Base-by-base conservation (phyloP, 495 filamentous ascomycete species). In the Daldinia childiae region DNA sequence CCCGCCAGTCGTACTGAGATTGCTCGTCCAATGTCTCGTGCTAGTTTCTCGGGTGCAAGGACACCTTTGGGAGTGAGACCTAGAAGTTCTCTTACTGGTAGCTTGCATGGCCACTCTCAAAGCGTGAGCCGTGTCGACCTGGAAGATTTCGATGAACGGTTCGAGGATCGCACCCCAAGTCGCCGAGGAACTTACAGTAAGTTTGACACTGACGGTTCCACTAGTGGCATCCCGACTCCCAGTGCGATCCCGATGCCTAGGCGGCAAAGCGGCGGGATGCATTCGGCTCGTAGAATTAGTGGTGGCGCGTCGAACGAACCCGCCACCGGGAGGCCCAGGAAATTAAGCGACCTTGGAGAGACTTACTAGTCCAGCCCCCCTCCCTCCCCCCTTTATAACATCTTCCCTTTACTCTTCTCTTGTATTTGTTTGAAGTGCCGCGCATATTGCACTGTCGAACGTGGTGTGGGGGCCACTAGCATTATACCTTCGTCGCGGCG, bases 21-120 rank as follows among this genome's bases (percentile, higher is more conserved):
- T n/a, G 77, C 78, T 21, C 92, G 92, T 65, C 88, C 92, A 52
- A 86, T 88, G 74, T 93, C 90, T 74, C 86, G 83, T 9, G 72
- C 82, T 4, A 83, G 82, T 52, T 58, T 90, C 32, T 82, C 82
- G 6, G 86, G 90, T 3, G 79, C 89, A 14, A 87, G 91, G 36
- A 93, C 92, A 3, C 89, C 91, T 8, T 73, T 90, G 24, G 84
- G 84, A 41, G 5, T 76, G 32, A 81, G 89, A 27, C 88, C 90
- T 9, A 80, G 87, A 55, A 88, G 86, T 48, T 87, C 85, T 45
- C 75, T 89, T 57, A 83, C 86, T 54, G 87, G 86, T 17, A 88
- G 85, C 70, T 77, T 84, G 4, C 85, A 88, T 63, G 81, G 81
- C 3, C 84, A 86, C 45, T 82, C 82, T 12, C 83, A 85, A 69